Conservation (phyloP, 2,329 filamentous ascomycete genomes). For the Fonsecaea monophora region DNA sequence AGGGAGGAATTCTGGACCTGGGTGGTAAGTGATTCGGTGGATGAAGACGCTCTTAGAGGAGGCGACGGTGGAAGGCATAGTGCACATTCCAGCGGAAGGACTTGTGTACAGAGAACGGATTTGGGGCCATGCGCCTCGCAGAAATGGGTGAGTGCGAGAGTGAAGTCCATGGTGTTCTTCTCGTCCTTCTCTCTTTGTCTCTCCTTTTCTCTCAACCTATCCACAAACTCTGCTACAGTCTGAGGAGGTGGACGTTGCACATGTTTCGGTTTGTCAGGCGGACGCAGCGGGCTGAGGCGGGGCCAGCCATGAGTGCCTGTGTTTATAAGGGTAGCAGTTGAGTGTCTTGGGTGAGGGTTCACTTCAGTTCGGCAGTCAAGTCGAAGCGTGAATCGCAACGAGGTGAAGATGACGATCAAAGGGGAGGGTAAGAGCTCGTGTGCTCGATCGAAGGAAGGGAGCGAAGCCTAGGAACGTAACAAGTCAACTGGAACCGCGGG, state of each 20-base stretch:
- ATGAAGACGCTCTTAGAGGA: slow-evolving; percentile 52
- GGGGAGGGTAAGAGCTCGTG: slow-evolving; percentile 24
- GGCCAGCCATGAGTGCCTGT: slow-evolving; percentile 24
- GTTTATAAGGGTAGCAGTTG: not conserved
- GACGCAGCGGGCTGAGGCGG: slow-evolving; percentile 19
- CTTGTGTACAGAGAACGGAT: slow-evolving; percentile 67
- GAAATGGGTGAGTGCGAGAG: slow-evolving; percentile 66
- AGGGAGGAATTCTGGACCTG: slow-evolving; percentile 31
- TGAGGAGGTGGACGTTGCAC: slow-evolving; percentile 16
- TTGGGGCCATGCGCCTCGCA: slow-evolving; percentile 69
- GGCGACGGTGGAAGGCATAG: slow-evolving; percentile 56
- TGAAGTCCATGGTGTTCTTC: slow-evolving; percentile 33
- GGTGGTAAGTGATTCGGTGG: slow-evolving; percentile 34
- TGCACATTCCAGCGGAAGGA: slow-evolving; percentile 61
- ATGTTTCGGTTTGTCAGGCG: slow-evolving; percentile 25
- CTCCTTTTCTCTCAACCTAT: slow-evolving; percentile 4
- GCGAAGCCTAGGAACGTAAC: not conserved
- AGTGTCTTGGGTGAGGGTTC: not conserved
- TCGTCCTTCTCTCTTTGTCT: slow-evolving; percentile 4
- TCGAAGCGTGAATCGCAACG: not conserved
- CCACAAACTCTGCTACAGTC: slow-evolving; percentile 23
- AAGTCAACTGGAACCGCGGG: slow-evolving; percentile 13
- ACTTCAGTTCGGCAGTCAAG: slow-evolving; percentile 1
- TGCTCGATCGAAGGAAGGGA: slow-evolving; percentile 19
- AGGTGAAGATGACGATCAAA: not conserved